Base-by-base conservation (phyloP, 139 green algal genomes). In the Chlorella sp. region DNA sequence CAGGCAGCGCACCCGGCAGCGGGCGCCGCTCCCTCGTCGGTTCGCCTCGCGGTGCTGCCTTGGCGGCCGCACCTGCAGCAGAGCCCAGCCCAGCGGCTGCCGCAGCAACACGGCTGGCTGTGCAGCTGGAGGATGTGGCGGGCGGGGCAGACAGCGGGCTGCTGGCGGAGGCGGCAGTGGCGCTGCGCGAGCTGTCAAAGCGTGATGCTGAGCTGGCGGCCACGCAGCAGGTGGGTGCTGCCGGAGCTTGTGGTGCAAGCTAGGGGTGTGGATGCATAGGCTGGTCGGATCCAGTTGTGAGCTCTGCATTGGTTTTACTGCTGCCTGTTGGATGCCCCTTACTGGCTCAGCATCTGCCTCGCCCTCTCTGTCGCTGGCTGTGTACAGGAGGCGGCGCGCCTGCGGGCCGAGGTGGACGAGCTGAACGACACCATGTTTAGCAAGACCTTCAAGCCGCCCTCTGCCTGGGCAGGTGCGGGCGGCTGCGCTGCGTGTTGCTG, bases 361-460 rank as follows among this genome's bases (percentile, higher is more conserved):
- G n/a, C n/a, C n/a, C n/a, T n/a, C n/a, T n/a, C n/a, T n/a, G n/a
- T n/a, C n/a, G n/a, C n/a, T n/a, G 17, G 22, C 34, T 13, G 54
- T 64, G 43, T n/a, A n/a, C 54, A 86, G 74, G 80, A 89, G 36
- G 85, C 85, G 17, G 73, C 84, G 44, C 44, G 54, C 54, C 78
- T 93, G 81, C 43, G 72, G 48, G 16, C 41, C 5, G 87, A 92
- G 83, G 78, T 93, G 60, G 82, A 89, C 1, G 76, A 90, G 62
- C 83, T 93, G 60, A 92, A 87, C 36, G 84, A 90, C 74, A 92
- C 85, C 9, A 90, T 93, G 78, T 91, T 91, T 73, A 89, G 82
- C 76, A 92, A 93, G 67, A 89, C 67, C 58, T 94, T 94, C 88
- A 92, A 92, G 76, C 83, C 91, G 20, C 91, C 91, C 36, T 86